Conservation (phyloP, 805 yeast genomes). For the Isabelozyma pseudorhagii region DNA sequence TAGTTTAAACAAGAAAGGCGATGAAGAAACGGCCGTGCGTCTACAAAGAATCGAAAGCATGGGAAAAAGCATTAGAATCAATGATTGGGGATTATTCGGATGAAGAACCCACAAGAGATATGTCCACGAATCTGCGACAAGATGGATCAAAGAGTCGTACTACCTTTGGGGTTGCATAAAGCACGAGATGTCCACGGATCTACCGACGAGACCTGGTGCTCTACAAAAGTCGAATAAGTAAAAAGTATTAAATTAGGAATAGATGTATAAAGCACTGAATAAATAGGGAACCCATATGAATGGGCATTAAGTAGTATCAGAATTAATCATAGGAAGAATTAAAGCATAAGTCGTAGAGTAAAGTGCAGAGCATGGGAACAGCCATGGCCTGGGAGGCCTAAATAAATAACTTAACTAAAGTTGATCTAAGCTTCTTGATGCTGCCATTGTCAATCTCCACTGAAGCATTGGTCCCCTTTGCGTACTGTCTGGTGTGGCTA, state of each 20-base stretch:
- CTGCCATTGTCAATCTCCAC: background rate
- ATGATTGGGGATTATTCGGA: background rate
- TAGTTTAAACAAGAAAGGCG: slow-evolving; percentile 41
- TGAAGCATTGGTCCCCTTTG: background rate
- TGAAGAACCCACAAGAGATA: no score
- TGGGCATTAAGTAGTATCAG: no score
- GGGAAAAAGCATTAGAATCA: background rate
- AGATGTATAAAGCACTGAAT: no score
- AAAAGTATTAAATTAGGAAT: no score
- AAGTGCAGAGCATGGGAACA: slow-evolving; percentile 5
- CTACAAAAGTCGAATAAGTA: no score
- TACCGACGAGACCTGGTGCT: no score
- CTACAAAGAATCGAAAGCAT: background rate
- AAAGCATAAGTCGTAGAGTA: slow-evolving; percentile 34
- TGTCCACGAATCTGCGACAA: no score
- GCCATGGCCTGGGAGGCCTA: background rate
- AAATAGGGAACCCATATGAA: no score
- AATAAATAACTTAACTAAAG: background rate
- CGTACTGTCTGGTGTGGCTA: background rate
- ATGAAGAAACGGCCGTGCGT: background rate
- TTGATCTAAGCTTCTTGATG: background rate
- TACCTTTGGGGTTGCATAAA: no score
- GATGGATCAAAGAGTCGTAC: no score
- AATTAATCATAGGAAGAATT: background rate
- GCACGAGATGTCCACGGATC: no score